A percentile compares a stretch with the other conserved stretches of the same genome.
These are phyloP conservation scores for Mucor ambiguus DNA, from an alignment of 371 early-diverging fungal species.

Conservation along the genomic window DNA sequence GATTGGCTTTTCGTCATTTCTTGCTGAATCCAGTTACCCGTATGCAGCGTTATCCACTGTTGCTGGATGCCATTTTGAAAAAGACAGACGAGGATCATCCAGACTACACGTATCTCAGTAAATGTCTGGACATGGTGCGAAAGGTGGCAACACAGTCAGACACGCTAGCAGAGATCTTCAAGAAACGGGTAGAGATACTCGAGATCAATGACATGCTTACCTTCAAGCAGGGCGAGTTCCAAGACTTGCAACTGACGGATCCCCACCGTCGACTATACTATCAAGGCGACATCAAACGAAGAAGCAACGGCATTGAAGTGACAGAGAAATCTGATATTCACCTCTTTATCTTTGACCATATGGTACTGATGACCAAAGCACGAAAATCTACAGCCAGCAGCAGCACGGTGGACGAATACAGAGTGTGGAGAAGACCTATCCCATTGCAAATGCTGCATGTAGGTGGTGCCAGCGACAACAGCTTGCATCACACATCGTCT, in stretches of 20 bases:
- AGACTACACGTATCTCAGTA: conserved; percentile 72
- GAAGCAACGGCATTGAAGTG: conserved; percentile 60
- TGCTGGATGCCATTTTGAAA: conserved; percentile 72
- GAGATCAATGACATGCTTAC: conserved; percentile 40
- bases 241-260: conserved; percentile 69
- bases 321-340: conserved; percentile 64
- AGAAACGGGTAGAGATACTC: conserved; percentile 36
- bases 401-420: conserved; percentile 45
- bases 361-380: conserved; percentile 73
- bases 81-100: conserved; percentile 80
- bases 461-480: conserved; percentile 21
- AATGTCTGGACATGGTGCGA: conserved; percentile 65
- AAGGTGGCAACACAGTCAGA: conserved; percentile 41
- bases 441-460: conserved; percentile 55
- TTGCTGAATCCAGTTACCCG: conserved; percentile 77
- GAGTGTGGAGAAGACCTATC: conserved; percentile 60
- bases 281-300: conserved; percentile 73
- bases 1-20: conserved; percentile 61
- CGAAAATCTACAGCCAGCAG: conserved; percentile 32
- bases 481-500: conserved; percentile 17
- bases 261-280: conserved; percentile 70
- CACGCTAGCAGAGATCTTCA: conserved; percentile 22
- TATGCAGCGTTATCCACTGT: conserved; percentile 85
- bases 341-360: conserved; percentile 85
- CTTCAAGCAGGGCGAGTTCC: conserved; percentile 43